phyloP scores from a whole-genome alignment of 2,329 filamentous ascomycete species.

The Aspergillus quadricinctus region DNA sequence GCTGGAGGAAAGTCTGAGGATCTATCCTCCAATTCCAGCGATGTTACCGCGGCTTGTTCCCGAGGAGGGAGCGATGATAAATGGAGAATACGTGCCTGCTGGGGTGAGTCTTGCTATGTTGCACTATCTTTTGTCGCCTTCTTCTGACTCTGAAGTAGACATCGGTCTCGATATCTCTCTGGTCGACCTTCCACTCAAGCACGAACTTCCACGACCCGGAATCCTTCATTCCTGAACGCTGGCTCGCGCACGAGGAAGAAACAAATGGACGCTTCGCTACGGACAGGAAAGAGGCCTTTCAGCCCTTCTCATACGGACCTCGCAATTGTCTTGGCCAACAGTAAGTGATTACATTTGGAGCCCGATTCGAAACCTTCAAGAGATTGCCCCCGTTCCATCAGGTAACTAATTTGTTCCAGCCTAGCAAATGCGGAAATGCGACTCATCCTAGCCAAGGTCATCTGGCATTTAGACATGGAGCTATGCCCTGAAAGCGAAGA shows the following conservation, averaged over 20 bases:
- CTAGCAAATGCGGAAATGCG: constrained; percentile 37
- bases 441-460: constrained; percentile 34
- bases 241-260: constrained; percentile 12
- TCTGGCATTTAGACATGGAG: constrained; percentile 38
- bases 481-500: constrained; percentile 24
- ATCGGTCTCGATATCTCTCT: constrained; percentile 5
- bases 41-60: constrained; percentile 28
- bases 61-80: constrained; percentile 23
- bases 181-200: constrained; percentile 2
- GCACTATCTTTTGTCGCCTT: neutral
- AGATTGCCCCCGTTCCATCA: neutral
- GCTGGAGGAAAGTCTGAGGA: constrained; percentile 21
- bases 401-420: constrained; percentile 10
- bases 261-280: constrained; percentile 13
- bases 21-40: constrained; percentile 26
- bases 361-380: neutral
- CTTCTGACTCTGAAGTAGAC: neutral
- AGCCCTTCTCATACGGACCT: constrained; percentile 28
- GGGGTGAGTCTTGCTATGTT: constrained; percentile 13
- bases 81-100: constrained; percentile 21
- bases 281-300: constrained; percentile 30
- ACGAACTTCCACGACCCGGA: constrained; percentile 18
- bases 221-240: constrained; percentile 28
- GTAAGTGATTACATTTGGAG: neutral
- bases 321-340: constrained; percentile 25